Evolutionary conservation across 768 basidiomycete species (phyloP).

Genomic region (Boletus edulis): DNA sequence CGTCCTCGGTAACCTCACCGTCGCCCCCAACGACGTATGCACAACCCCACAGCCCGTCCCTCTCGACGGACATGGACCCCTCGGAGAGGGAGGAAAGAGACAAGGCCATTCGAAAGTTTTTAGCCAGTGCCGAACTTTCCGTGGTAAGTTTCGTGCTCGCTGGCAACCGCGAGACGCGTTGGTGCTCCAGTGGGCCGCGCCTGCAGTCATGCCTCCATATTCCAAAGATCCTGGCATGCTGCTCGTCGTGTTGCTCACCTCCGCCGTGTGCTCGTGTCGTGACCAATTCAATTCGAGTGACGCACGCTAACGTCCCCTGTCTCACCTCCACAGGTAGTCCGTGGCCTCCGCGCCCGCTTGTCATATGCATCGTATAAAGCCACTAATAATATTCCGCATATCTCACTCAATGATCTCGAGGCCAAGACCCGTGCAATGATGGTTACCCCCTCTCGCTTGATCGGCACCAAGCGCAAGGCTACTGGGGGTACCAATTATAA

Average conservation of each 20-base stretch:
- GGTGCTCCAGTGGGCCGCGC: slow-evolving; percentile 24
- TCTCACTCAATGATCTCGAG: slow-evolving; percentile 71
- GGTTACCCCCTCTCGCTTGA: slow-evolving; percentile 48
- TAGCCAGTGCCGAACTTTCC: slow-evolving; percentile 75
- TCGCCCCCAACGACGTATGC: slow-evolving; percentile 72
- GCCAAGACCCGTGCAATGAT: slow-evolving; percentile 48
- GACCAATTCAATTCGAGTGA: slow-evolving; percentile 1
- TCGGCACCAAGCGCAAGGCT: slow-evolving; percentile 59
- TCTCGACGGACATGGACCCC: slow-evolving; percentile 40
- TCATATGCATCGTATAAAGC: slow-evolving; percentile 87
- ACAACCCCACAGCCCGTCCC: slow-evolving; percentile 40
- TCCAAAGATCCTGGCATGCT: not conserved
- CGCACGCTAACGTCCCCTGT: slow-evolving; percentile 30
- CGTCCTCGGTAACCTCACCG: slow-evolving; percentile 79
- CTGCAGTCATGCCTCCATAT: slow-evolving; percentile 7
- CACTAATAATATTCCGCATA: slow-evolving; percentile 63
- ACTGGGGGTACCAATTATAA: slow-evolving; percentile 42
- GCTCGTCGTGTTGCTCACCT: not conserved
- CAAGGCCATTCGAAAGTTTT: slow-evolving; percentile 69
- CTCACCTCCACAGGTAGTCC: slow-evolving; percentile 61
- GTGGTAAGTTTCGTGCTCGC: slow-evolving; percentile 56
- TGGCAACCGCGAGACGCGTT: slow-evolving; percentile 48
- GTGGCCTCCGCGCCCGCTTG: slow-evolving; percentile 75
- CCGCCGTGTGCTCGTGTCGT: slow-evolving; percentile 7
- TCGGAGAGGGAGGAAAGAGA: slow-evolving; percentile 59